Percentiles rank a stretch among this genome's conserved stretches.
phyloP scores from a whole-genome alignment of 2,329 filamentous ascomycete species.

The Esteya vermicola region DNA sequence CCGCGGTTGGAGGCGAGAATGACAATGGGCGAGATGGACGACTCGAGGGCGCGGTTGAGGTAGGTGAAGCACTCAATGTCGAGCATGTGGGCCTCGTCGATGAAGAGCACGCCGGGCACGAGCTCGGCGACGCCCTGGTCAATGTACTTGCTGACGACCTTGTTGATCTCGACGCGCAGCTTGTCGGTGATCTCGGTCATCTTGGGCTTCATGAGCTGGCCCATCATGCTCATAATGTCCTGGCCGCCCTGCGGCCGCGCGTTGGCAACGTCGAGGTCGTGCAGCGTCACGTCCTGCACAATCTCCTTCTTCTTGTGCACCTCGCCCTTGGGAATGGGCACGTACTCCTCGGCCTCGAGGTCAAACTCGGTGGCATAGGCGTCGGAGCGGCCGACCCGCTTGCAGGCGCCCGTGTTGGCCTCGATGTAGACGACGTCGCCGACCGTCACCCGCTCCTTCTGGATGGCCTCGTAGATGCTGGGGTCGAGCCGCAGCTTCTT shows the following conservation, averaged over 20 bases:
- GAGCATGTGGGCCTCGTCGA: slow-evolving; percentile 99
- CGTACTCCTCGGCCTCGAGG: slow-evolving; percentile 96
- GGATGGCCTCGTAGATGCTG: slow-evolving; percentile 97
- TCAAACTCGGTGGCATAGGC: slow-evolving; percentile 98
- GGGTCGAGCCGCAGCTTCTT: slow-evolving; percentile 96
- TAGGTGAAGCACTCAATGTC: slow-evolving; percentile 99
- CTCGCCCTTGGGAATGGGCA: slow-evolving; percentile 95
- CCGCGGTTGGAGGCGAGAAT: slow-evolving; percentile 95
- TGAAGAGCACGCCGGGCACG: slow-evolving; percentile 95
- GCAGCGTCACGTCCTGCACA: slow-evolving; percentile 93
- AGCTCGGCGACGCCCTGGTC: slow-evolving; percentile 96
- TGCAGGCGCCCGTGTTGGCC: slow-evolving; percentile 95
- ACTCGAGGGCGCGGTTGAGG: slow-evolving; percentile 94
- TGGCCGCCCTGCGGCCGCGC: slow-evolving; percentile 90
- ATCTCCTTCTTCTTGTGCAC: slow-evolving; percentile 99
- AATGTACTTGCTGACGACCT: slow-evolving; percentile 97
- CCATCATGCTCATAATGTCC: slow-evolving; percentile 99
- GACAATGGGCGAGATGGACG: slow-evolving; percentile 86
- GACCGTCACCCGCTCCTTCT: slow-evolving; percentile 91
- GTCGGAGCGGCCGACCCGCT: slow-evolving; percentile 88
- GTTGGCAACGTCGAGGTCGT: slow-evolving; percentile 93
- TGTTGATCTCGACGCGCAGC: slow-evolving; percentile 90
- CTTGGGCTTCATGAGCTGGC: slow-evolving; percentile 97
- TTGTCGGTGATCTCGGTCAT: slow-evolving; percentile 99
- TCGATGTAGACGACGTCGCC: slow-evolving; percentile 99